Conservation (phyloP, 2,329 filamentous ascomycete species). For the Colletotrichum coccodes region DNA sequence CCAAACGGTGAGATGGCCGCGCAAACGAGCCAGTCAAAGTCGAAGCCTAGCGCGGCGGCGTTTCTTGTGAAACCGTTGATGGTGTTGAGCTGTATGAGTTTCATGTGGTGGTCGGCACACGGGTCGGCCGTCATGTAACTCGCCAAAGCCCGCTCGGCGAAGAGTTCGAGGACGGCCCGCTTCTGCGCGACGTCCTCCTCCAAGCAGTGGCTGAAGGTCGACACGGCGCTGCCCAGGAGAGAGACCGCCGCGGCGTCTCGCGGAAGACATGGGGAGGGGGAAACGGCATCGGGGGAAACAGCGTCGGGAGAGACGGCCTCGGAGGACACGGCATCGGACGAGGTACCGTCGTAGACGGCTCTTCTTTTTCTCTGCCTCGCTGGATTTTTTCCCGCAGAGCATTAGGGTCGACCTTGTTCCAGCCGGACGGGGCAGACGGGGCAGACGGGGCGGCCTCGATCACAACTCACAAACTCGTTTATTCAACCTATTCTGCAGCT, state of each 20-base stretch:
- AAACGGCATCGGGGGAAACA: too few relatives aligned
- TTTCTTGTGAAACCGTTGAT: slow-evolving; percentile 14
- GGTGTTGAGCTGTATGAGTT: slow-evolving; percentile 21
- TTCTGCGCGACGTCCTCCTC: not conserved
- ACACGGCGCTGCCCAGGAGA: not conserved
- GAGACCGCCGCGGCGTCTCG: not conserved
- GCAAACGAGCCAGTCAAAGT: not conserved
- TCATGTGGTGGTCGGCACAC: slow-evolving; percentile 1
- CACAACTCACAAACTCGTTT: slow-evolving; percentile 8
- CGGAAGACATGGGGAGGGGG: not conserved
- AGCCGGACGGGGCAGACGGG: not conserved
- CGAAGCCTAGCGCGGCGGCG: slow-evolving; percentile 8
- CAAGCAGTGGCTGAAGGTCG: not conserved
- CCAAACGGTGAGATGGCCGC: slow-evolving; percentile 34
- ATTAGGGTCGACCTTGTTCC: not conserved
- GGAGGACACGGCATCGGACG: not conserved
- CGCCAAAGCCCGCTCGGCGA: not conserved
- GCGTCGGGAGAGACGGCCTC: not conserved
- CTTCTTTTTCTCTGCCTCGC: not conserved
- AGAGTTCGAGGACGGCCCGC: not conserved
- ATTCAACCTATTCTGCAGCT: slow-evolving; percentile 9
- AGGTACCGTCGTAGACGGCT: not conserved
- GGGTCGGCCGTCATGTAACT: not conserved
- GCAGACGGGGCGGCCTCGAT: not conserved
- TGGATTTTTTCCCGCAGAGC: not conserved